Percentiles rank a stretch among this genome's conserved stretches.
Conservation (phyloP, 176 grass and related monocot genomes). For the Cocos nucifera region DNA sequence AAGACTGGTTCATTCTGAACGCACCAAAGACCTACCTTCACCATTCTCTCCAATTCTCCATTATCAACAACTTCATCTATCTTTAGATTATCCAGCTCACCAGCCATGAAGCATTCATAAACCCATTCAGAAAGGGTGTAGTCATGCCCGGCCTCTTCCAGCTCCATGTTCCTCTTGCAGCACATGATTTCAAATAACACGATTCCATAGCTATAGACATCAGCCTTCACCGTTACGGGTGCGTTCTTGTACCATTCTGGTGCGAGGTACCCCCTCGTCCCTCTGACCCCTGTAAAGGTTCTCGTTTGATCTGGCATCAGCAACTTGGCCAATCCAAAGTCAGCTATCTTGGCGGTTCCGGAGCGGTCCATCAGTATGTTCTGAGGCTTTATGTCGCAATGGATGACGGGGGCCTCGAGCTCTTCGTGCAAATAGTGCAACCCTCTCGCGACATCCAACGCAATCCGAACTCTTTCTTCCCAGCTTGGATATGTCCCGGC, state of each 20-base stretch:
- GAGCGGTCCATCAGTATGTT: constrained; percentile 44
- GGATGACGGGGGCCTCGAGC: constrained; percentile 27
- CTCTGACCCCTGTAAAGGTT: constrained; percentile 35
- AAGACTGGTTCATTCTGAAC: no score
- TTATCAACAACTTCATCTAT: no score
- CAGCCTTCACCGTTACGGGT: constrained; percentile 30
- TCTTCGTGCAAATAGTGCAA: constrained; percentile 43
- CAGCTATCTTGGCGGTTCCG: constrained; percentile 41
- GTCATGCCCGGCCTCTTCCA: constrained; percentile 19
- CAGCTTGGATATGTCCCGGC: constrained; percentile 16
- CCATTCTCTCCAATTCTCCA: no score
- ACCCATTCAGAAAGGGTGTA: constrained; percentile 18
- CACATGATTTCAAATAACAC: constrained; percentile 40
- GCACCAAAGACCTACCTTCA: no score
- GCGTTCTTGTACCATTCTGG: constrained; percentile 32
- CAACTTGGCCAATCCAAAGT: constrained; percentile 51
- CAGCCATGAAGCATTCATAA: constrained; percentile 16
- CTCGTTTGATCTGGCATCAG: constrained; percentile 28
- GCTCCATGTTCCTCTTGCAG: constrained; percentile 33
- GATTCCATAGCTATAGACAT: constrained; percentile 53
- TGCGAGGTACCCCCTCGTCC: constrained; percentile 39
- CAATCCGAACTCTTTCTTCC: constrained; percentile 23
- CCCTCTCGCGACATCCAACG: constrained; percentile 24
- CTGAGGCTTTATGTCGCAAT: constrained; percentile 52
- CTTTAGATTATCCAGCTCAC: no score